Percentiles rank a stretch among this genome's conserved stretches.
These are phyloP conservation scores for Moesziomyces sp. DNA, from an alignment of 1,284 basidiomycete species.

Conservation along the genomic window DNA sequence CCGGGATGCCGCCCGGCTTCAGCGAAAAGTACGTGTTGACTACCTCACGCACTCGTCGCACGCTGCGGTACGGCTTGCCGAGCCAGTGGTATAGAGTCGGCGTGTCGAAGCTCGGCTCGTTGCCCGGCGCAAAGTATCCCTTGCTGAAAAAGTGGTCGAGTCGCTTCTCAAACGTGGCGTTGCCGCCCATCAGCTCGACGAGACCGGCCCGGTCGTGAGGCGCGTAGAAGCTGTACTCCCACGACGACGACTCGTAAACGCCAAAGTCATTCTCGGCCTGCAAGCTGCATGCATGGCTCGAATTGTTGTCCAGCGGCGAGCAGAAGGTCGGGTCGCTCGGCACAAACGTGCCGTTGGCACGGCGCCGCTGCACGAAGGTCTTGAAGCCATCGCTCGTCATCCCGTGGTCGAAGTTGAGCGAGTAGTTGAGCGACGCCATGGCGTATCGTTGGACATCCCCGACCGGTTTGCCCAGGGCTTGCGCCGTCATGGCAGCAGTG, in stretches of 20 bases:
- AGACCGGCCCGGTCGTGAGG: constrained; percentile 58
- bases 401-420: constrained; percentile 51
- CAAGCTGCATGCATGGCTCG: constrained; percentile 46
- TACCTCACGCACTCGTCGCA: constrained; percentile 40
- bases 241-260: constrained; percentile 52
- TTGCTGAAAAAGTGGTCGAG: constrained; percentile 57
- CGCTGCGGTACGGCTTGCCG: constrained; percentile 39
- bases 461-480: constrained; percentile 31
- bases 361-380: constrained; percentile 53
- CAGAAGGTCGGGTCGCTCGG: constrained; percentile 51
- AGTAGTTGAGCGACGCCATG: constrained; percentile 51
- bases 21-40: constrained; percentile 54
- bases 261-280: constrained; percentile 56
- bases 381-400: constrained; percentile 44
- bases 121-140: constrained; percentile 54
- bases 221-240: constrained; percentile 59
- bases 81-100: constrained; percentile 54
- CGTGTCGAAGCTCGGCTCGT: constrained; percentile 59
- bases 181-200: constrained; percentile 51
- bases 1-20: constrained; percentile 39
- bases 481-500: constrained; percentile 49
- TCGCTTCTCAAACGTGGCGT: constrained; percentile 46
- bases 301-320: constrained; percentile 47
- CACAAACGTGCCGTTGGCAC: constrained; percentile 50
- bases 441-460: constrained; percentile 25